These are phyloP conservation scores for Vitis hybrid DNA, from an alignment of 177 flowering plant species.

Conservation along the genomic window DNA sequence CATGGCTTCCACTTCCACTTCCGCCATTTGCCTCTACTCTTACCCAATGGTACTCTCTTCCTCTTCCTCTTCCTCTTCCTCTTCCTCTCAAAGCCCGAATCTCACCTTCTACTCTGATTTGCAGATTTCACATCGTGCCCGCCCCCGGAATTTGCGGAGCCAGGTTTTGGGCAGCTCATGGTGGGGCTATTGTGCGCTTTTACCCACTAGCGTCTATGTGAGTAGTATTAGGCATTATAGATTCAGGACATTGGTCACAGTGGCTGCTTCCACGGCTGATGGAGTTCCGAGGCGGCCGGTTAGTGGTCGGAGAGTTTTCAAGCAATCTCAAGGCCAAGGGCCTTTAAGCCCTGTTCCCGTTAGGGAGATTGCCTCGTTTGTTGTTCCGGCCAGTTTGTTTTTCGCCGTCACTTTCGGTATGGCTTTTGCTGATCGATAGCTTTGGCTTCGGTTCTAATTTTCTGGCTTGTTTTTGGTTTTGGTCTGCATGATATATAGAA, in stretches of 20 bases:
- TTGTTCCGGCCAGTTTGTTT: slow-evolving; percentile 60
- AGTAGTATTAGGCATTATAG: slow-evolving; percentile 14
- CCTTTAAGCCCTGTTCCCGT: slow-evolving; percentile 24
- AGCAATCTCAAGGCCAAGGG: slow-evolving; percentile 50
- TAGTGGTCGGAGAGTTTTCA: slow-evolving; percentile 52
- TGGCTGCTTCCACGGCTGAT: slow-evolving; percentile 23
- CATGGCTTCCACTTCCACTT: slow-evolving; percentile 45
- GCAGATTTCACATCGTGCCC: slow-evolving; percentile 14
- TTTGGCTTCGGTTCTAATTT: background rate
- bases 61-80: background rate
- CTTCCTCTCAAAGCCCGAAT: background rate
- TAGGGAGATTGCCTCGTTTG: slow-evolving; percentile 46
- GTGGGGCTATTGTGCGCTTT: slow-evolving; percentile 3
- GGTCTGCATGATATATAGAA: background rate
- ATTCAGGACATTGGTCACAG: slow-evolving; percentile 20
- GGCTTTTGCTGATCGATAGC: background rate
- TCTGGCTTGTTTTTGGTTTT: background rate
- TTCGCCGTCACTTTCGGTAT: slow-evolving; percentile 68
- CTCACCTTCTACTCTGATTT: background rate
- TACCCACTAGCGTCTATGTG: background rate
- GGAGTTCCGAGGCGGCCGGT: slow-evolving; percentile 27
- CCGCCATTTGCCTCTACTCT: slow-evolving; percentile 37
- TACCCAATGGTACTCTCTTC: slow-evolving; percentile 36
- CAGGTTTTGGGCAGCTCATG: background rate
- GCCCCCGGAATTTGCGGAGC: slow-evolving; percentile 7